Conservation (phyloP, 2,329 filamentous ascomycete genomes). For the Exophiala xenobiotica region DNA sequence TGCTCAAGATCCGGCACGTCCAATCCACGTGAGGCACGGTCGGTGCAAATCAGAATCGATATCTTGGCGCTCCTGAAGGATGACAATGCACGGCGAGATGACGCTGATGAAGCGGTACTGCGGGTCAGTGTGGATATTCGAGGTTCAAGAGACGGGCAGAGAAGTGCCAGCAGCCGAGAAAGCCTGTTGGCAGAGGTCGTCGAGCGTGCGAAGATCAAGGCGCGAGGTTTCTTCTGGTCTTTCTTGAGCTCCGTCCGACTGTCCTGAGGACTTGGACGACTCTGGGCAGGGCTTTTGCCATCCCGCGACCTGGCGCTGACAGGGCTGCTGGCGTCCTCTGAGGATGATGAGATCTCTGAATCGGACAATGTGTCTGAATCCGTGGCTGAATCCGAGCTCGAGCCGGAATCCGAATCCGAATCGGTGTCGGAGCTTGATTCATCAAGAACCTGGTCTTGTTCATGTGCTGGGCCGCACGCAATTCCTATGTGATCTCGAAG, state of each 20-base stretch:
- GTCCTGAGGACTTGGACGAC: background rate
- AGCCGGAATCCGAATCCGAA: constrained; percentile 31
- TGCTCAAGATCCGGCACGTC: constrained; percentile 90
- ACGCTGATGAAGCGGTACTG: constrained; percentile 26
- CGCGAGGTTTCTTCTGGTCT: constrained; percentile 87
- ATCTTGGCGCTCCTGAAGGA: constrained; percentile 88
- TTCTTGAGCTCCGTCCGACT: constrained; percentile 53
- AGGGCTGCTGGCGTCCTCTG: constrained; percentile 51
- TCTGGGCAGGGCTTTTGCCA: background rate
- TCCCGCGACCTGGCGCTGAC: constrained; percentile 57
- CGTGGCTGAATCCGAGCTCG: constrained; percentile 33
- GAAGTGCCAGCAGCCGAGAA: constrained; percentile 78
- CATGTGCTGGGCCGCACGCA: background rate
- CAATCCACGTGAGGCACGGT: constrained; percentile 89
- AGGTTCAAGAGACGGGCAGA: constrained; percentile 84
- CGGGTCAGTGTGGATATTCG: constrained; percentile 86
- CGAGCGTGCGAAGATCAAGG: constrained; percentile 92
- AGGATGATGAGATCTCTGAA: constrained; percentile 23
- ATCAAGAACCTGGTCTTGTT: background rate
- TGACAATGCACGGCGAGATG: constrained; percentile 70
- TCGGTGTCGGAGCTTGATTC: constrained; percentile 28
- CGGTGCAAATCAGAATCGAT: constrained; percentile 89
- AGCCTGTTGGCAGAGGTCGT: constrained; percentile 85
- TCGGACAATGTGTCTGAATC: constrained; percentile 31
- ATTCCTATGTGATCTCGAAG: constrained; percentile 54